Evolutionary conservation across 208 protist genomes (phyloP).

Genomic region (Herpetomonas samuelpessoai): DNA sequence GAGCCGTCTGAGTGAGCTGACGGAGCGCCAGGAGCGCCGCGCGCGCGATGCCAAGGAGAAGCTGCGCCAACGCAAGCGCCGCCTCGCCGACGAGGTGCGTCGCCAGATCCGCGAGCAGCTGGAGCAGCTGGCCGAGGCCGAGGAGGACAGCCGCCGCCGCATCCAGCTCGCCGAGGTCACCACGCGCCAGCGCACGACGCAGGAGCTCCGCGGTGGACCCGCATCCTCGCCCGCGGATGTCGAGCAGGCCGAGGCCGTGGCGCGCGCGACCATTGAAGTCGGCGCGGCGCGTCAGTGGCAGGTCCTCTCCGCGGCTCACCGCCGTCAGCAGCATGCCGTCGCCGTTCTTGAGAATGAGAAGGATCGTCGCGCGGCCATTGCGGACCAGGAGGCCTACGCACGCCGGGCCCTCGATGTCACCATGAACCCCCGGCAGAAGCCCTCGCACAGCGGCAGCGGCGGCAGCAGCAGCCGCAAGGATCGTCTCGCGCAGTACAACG

Average conservation of each 20-base stretch:
- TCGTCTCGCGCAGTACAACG: slow-evolving; percentile 5
- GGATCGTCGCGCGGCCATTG: slow-evolving; percentile 42
- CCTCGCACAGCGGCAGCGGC: slow-evolving; percentile 16
- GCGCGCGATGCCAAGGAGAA: slow-evolving; percentile 26
- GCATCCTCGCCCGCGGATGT: slow-evolving; percentile 17
- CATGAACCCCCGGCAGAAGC: slow-evolving; percentile 34
- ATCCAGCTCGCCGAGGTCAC: slow-evolving; percentile 50
- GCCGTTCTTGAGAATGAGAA: slow-evolving; percentile 31
- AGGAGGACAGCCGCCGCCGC: slow-evolving; percentile 39
- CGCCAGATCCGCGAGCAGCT: slow-evolving; percentile 36
- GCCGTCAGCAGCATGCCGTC: slow-evolving; percentile 37
- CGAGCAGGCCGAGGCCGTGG: slow-evolving; percentile 53
- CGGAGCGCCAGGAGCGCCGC: slow-evolving; percentile 26
- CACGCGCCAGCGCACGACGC: slow-evolving; percentile 20
- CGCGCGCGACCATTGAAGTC: slow-evolving; percentile 58
- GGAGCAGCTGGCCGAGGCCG: slow-evolving; percentile 42
- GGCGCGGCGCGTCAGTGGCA: slow-evolving; percentile 62
- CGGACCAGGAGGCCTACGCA: slow-evolving; percentile 33
- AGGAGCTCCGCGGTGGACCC: slow-evolving; percentile 10
- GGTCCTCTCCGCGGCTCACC: slow-evolving; percentile 44
- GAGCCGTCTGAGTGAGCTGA: slow-evolving; percentile 11
- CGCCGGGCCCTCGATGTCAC: slow-evolving; percentile 39
- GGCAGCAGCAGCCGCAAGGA: slow-evolving; percentile 24
- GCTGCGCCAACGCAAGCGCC: slow-evolving; percentile 18
- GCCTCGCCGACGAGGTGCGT: slow-evolving; percentile 28